Percentiles rank a stretch among this genome's conserved stretches.
phyloP scores from a whole-genome alignment of 2,329 filamentous ascomycete species.

The Fusarium buharicum region DNA sequence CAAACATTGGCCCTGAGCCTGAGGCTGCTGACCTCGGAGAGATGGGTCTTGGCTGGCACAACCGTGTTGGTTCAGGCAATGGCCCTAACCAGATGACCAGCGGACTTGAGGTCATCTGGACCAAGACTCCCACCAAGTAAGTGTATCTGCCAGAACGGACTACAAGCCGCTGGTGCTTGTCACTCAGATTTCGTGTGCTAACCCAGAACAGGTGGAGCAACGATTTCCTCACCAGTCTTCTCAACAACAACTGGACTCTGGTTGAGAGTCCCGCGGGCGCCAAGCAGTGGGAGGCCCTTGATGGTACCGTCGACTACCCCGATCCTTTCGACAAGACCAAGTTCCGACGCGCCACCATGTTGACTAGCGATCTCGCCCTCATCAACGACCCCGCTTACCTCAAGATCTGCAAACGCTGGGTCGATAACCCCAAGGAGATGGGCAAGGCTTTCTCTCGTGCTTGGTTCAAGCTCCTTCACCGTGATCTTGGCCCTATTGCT shows the following conservation, averaged over 20 bases:
- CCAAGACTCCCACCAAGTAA: slow-evolving; percentile 73
- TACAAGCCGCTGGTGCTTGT: too few species aligned
- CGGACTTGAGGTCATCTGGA: slow-evolving; percentile 84
- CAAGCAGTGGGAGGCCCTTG: slow-evolving; percentile 82
- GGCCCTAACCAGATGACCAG: slow-evolving; percentile 79
- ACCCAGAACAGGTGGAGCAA: slow-evolving; percentile 68
- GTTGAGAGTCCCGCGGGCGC: slow-evolving; percentile 80
- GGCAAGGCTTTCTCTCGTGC: slow-evolving; percentile 75
- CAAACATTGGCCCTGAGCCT: slow-evolving; percentile 74
- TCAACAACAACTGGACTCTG: slow-evolving; percentile 81
- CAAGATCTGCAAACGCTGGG: slow-evolving; percentile 78
- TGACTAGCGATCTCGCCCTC: slow-evolving; percentile 79
- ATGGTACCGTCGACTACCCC: slow-evolving; percentile 72
- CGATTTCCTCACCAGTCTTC: slow-evolving; percentile 78
- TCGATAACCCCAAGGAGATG: slow-evolving; percentile 74
- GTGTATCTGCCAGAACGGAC: background rate
- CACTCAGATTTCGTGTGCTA: background rate
- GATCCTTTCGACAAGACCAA: slow-evolving; percentile 75
- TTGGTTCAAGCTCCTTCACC: slow-evolving; percentile 87
- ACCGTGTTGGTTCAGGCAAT: slow-evolving; percentile 71
- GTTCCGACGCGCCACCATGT: slow-evolving; percentile 80
- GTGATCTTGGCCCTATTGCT: slow-evolving; percentile 77
- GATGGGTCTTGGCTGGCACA: slow-evolving; percentile 79
- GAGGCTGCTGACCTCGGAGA: slow-evolving; percentile 70
- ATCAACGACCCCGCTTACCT: slow-evolving; percentile 77